A percentile compares a stretch with the other conserved stretches of the same genome.
phyloP scores from a whole-genome alignment of 805 yeast genomes.

The Barnettozyma salicaria region DNA sequence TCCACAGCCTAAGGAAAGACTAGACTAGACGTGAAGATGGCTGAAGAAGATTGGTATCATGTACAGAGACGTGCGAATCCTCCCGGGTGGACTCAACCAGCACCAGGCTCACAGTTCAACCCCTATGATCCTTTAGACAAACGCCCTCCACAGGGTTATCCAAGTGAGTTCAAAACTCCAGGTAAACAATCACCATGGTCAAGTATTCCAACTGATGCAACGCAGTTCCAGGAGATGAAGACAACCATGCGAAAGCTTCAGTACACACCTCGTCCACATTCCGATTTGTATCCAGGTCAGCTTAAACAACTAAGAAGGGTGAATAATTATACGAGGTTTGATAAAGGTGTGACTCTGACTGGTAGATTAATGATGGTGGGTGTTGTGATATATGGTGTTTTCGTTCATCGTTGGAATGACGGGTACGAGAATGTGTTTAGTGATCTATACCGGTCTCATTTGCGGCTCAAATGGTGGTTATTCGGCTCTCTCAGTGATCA shows the following conservation, averaged over 20 bases:
- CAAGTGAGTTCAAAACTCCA: slow-evolving; percentile 71
- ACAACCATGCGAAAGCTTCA: slow-evolving; percentile 69
- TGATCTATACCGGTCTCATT: slow-evolving; percentile 56
- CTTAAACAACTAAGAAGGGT: slow-evolving; percentile 62
- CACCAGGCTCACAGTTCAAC: slow-evolving; percentile 40
- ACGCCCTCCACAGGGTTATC: slow-evolving; percentile 81
- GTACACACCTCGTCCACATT: slow-evolving; percentile 73
- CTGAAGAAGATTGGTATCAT: slow-evolving; percentile 18
- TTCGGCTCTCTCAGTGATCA: slow-evolving; percentile 49
- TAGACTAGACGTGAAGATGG: not conserved
- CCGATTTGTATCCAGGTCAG: slow-evolving; percentile 73
- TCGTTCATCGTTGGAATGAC: slow-evolving; percentile 81
- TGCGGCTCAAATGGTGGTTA: slow-evolving; percentile 47
- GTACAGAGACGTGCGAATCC: slow-evolving; percentile 67
- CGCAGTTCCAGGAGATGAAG: slow-evolving; percentile 61
- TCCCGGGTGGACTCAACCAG: slow-evolving; percentile 71
- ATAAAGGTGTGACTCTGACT: slow-evolving; percentile 54
- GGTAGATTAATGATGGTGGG: slow-evolving; percentile 45
- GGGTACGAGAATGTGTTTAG: slow-evolving; percentile 73
- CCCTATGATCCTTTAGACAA: slow-evolving; percentile 75
- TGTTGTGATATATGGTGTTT: slow-evolving; percentile 52
- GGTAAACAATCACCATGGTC: slow-evolving; percentile 51
- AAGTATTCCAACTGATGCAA: slow-evolving; percentile 56
- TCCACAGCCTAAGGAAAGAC: not conserved
- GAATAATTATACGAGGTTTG: slow-evolving; percentile 45